A percentile compares a stretch with the other conserved stretches of the same genome.
Conservation (phyloP, 352 stramenopile species). For the Albugo candida region DNA sequence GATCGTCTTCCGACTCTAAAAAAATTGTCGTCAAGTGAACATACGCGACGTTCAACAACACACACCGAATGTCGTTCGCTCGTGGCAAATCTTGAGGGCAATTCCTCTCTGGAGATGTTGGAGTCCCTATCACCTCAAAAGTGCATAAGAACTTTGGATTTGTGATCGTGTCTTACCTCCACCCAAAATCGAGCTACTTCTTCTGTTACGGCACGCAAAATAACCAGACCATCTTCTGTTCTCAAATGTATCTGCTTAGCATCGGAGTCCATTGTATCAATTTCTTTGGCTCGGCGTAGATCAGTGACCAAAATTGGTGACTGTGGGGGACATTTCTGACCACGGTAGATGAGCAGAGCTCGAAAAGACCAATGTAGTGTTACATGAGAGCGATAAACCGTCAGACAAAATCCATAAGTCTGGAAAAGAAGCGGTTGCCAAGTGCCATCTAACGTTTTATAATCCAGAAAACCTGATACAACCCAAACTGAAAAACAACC, state of each 20-base stretch:
- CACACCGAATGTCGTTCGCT: slow-evolving; percentile 26
- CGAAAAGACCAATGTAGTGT: neutral
- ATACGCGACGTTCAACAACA: neutral
- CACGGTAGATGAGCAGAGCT: too few species aligned
- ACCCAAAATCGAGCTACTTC: slow-evolving; percentile 47
- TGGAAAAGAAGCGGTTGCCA: slow-evolving; percentile 66
- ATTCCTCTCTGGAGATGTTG: slow-evolving; percentile 26
- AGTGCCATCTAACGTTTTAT: slow-evolving; percentile 42
- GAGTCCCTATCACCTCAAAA: slow-evolving; percentile 16
- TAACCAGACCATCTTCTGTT: slow-evolving; percentile 47
- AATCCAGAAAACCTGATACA: slow-evolving; percentile 37
- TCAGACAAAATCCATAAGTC: slow-evolving; percentile 38
- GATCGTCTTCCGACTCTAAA: slow-evolving; percentile 50
- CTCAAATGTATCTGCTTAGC: slow-evolving; percentile 29
- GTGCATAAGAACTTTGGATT: neutral
- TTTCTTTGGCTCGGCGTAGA: neutral
- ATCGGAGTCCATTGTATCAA: slow-evolving; percentile 1
- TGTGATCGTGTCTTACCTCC: slow-evolving; percentile 13
- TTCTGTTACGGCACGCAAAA: slow-evolving; percentile 41
- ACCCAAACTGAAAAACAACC: neutral
- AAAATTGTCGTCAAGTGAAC: neutral
- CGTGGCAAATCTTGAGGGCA: slow-evolving; percentile 17
- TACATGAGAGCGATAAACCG: slow-evolving; percentile 52
- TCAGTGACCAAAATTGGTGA: neutral
- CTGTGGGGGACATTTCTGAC: too few species aligned